These are phyloP conservation scores for Mucuna pruriens DNA, from an alignment of 306 rosid species.

Conservation along the genomic window DNA sequence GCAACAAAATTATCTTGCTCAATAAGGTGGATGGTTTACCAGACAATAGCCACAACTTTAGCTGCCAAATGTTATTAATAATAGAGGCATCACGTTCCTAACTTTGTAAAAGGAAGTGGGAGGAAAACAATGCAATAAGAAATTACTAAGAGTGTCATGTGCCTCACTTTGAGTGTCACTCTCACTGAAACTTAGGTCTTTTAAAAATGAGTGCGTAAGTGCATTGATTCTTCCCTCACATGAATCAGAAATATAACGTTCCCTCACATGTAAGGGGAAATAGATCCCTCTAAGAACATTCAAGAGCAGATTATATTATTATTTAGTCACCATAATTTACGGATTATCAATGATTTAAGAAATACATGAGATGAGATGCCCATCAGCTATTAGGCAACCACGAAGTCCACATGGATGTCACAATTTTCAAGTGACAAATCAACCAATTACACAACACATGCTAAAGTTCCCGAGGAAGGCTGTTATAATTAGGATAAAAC, in stretches of 20 bases:
- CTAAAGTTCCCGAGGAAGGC: neutral
- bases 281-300: conserved; percentile 13
- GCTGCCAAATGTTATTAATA: conserved; percentile 41
- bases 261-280: conserved; percentile 49
- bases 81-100: conserved; percentile 43
- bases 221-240: conserved; percentile 64
- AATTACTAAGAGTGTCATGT: conserved; percentile 46
- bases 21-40: conserved; percentile 24
- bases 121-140: conserved; percentile 34
- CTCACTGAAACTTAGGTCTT: conserved; percentile 51
- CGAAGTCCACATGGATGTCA: conserved; percentile 11
- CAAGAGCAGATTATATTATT: neutral
- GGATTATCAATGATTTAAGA: neutral
- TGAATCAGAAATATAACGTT: conserved; percentile 43
- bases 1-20: conserved; percentile 29
- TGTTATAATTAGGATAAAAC: too few relatives aligned
- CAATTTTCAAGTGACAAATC: conserved; percentile 4
- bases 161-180: conserved; percentile 52
- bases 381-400: conserved; percentile 3
- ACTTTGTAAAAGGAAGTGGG: conserved; percentile 38
- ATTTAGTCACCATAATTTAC: neutral
- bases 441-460: conserved; percentile 1
- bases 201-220: conserved; percentile 31
- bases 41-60: conserved; percentile 43
- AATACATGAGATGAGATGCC: neutral